Evolutionary conservation across 2,329 filamentous ascomycete species (phyloP).

Genomic region (Calonectria ilicicola): DNA sequence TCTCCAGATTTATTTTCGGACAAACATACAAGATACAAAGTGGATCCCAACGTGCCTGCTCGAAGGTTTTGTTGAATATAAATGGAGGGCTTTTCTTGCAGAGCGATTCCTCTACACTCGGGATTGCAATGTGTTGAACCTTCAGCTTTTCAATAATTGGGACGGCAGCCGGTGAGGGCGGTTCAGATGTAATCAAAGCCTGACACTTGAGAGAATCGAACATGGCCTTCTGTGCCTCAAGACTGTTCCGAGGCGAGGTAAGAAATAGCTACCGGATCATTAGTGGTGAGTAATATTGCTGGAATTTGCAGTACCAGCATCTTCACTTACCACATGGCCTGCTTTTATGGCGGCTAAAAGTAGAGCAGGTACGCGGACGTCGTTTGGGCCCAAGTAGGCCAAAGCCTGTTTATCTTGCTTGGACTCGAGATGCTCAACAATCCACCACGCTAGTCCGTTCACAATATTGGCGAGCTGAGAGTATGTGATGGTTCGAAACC

Average conservation of each 20-base stretch:
- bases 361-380: neutral
- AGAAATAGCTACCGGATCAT: neutral
- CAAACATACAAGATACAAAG: neutral
- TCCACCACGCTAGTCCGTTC: neutral
- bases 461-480: neutral
- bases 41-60: neutral
- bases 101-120: neutral
- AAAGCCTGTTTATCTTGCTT: neutral
- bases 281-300: neutral
- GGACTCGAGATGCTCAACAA: neutral
- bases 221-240: neutral
- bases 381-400: neutral
- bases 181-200: neutral
- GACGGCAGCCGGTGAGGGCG: neutral
- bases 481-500: neutral
- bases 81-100: neutral
- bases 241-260: neutral
- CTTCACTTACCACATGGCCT: neutral
- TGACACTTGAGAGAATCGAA: neutral
- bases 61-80: neutral
- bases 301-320: neutral
- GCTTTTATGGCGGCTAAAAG: neutral
- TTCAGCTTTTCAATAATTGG: neutral
- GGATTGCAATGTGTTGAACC: neutral
- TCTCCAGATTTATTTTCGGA: neutral